Conservation (phyloP, 257 asterid species). For the Striga asiatica region DNA sequence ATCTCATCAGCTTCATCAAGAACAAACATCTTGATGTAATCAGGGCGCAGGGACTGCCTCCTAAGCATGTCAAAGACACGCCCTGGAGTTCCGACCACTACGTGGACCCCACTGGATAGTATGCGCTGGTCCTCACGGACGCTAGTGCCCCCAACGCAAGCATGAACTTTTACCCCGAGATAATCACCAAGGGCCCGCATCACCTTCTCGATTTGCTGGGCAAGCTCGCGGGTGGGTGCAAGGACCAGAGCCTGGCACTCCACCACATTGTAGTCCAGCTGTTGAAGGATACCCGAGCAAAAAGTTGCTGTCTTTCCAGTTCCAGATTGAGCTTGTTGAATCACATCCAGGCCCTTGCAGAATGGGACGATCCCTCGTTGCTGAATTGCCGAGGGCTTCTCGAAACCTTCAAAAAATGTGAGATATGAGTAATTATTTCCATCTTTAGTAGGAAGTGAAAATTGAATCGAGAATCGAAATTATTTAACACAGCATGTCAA, state of each 20-base stretch:
- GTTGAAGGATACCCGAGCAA: constrained; percentile 60
- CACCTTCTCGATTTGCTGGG: constrained; percentile 60
- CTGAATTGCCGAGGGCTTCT: constrained; percentile 62
- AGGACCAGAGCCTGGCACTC: constrained; percentile 64
- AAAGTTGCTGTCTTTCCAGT: constrained; percentile 61
- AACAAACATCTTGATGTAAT: constrained; percentile 54
- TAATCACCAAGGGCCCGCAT: constrained; percentile 60
- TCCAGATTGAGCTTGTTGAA: constrained; percentile 60
- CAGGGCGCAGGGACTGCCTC: constrained; percentile 48
- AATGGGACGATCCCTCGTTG: constrained; percentile 62
- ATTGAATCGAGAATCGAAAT: too few species aligned
- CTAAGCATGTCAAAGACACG: constrained; percentile 52
- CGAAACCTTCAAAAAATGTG: constrained; percentile 41
- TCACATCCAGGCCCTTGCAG: constrained; percentile 49
- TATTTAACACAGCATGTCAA: background rate
- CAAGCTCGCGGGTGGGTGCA: constrained; percentile 60
- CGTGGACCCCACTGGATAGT: constrained; percentile 55
- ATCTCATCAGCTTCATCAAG: constrained; percentile 58
- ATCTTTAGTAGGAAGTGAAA: too few species aligned
- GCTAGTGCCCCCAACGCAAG: constrained; percentile 53
- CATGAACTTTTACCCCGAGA: constrained; percentile 58
- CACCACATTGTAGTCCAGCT: constrained; percentile 42
- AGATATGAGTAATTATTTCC: too few species aligned
- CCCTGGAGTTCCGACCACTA: constrained; percentile 64
- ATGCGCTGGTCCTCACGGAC: constrained; percentile 55